Percentiles rank a stretch among this genome's conserved stretches.
Evolutionary conservation across 306 rosid genomes (phyloP).

Genomic region (Pyrus betulifolia): DNA sequence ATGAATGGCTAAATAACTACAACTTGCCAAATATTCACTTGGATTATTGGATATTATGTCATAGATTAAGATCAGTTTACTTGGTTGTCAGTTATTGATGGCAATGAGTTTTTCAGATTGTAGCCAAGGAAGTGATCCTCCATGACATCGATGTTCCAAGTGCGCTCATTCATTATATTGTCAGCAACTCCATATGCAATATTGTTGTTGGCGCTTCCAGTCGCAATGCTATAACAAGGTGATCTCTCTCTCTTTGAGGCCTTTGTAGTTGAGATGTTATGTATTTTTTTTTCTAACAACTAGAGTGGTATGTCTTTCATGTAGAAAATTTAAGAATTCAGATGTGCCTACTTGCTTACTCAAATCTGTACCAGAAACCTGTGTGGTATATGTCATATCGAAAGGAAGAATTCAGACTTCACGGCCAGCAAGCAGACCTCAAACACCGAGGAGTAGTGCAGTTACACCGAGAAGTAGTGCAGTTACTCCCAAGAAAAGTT

Average conservation of each 20-base stretch:
- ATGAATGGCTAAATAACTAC: not conserved
- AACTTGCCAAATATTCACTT: not conserved
- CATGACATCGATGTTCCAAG: slow-evolving; percentile 64
- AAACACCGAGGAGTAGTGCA: slow-evolving; percentile 11
- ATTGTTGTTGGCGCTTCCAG: slow-evolving; percentile 74
- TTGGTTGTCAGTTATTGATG: not conserved
- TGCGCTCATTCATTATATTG: slow-evolving; percentile 43
- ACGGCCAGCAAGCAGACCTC: slow-evolving; percentile 24
- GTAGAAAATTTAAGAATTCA: slow-evolving; percentile 48
- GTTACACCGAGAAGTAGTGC: too few relatives aligned
- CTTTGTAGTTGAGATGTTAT: not conserved
- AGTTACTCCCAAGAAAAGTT: slow-evolving; percentile 6
- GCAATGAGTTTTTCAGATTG: slow-evolving; percentile 38
- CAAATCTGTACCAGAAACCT: slow-evolving; percentile 51
- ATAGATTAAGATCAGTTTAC: not conserved
- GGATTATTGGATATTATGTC: not conserved
- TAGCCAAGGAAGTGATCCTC: slow-evolving; percentile 61
- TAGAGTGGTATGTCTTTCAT: not conserved
- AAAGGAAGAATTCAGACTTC: slow-evolving; percentile 54
- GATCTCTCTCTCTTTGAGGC: not conserved
- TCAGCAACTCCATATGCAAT: slow-evolving; percentile 34
- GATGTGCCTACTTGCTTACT: slow-evolving; percentile 55
- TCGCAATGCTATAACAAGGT: slow-evolving; percentile 52
- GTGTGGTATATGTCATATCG: slow-evolving; percentile 54
- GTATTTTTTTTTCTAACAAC: not conserved